phyloP scores from a whole-genome alignment of 2,329 filamentous ascomycete species.

The Grosmannia huntii region DNA sequence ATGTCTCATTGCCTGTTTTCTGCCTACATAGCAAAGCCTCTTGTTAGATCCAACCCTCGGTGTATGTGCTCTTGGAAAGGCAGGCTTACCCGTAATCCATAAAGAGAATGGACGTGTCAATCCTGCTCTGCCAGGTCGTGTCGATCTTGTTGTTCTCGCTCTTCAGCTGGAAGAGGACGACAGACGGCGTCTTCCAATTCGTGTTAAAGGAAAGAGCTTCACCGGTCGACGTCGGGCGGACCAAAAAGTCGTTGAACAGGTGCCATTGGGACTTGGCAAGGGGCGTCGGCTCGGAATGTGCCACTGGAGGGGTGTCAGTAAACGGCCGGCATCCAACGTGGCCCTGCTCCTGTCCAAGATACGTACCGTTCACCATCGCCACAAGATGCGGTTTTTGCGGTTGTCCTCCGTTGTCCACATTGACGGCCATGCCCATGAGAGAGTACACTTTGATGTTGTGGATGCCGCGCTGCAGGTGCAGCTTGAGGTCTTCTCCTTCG shows the following conservation, averaged over 20 bases:
- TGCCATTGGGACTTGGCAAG: slow-evolving; percentile 69
- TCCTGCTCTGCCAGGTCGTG: slow-evolving; percentile 67
- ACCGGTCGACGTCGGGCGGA: slow-evolving; percentile 57
- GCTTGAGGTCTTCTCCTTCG: slow-evolving; percentile 76
- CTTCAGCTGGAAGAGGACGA: slow-evolving; percentile 77
- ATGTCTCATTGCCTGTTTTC: slow-evolving; percentile 34
- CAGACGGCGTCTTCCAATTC: slow-evolving; percentile 83
- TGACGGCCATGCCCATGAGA: slow-evolving; percentile 75
- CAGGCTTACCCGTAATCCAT: slow-evolving; percentile 44
- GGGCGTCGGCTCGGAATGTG: slow-evolving; percentile 48
- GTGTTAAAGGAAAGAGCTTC: slow-evolving; percentile 86
- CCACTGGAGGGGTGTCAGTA: slow-evolving; percentile 30
- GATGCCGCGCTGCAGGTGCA: slow-evolving; percentile 65
- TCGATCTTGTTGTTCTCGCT: slow-evolving; percentile 71
- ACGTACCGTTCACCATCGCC: slow-evolving; percentile 70
- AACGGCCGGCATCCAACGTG: neutral
- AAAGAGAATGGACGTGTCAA: slow-evolving; percentile 79
- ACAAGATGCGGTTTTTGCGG: slow-evolving; percentile 77
- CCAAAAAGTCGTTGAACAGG: slow-evolving; percentile 93
- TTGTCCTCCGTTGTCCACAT: slow-evolving; percentile 74
- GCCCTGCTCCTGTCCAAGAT: neutral
- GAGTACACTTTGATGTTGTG: slow-evolving; percentile 84
- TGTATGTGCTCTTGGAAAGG: no score
- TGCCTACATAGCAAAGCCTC: neutral
- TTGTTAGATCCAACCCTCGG: no score